Percentiles rank a stretch among this genome's conserved stretches.
Evolutionary conservation across 2,329 filamentous ascomycete genomes (phyloP).

Genomic region (Coleophoma cylindrospora): DNA sequence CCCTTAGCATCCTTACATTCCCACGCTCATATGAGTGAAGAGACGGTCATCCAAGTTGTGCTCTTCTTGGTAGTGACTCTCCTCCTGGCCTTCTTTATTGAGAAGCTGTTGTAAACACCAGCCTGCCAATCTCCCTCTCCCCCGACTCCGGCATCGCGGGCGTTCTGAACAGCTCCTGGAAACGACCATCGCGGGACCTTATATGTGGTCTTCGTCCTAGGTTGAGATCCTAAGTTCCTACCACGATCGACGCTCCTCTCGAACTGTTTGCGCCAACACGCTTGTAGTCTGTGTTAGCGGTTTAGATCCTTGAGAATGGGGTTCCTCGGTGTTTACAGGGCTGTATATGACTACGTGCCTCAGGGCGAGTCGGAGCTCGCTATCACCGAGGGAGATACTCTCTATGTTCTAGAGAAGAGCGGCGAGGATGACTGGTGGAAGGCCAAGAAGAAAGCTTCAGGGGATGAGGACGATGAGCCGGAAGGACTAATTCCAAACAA

Average conservation of each 20-base stretch:
- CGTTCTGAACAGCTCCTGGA: slow-evolving; percentile 13
- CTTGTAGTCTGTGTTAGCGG: not conserved
- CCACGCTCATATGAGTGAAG: not conserved
- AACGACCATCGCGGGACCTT: slow-evolving; percentile 9
- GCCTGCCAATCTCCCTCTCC: slow-evolving; percentile 1
- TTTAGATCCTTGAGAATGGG: slow-evolving; percentile 54
- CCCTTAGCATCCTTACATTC: not conserved
- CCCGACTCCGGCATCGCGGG: slow-evolving; percentile 9
- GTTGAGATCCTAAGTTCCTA: too few species aligned
- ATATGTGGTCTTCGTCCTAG: not conserved
- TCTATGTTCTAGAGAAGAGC: slow-evolving; percentile 75
- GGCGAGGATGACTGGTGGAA: slow-evolving; percentile 80
- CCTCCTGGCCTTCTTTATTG: not conserved
- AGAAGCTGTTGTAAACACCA: slow-evolving; percentile 1
- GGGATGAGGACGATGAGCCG: slow-evolving; percentile 30
- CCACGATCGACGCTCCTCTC: too few species aligned
- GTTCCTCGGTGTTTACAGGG: slow-evolving; percentile 86
- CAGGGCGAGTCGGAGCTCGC: slow-evolving; percentile 82
- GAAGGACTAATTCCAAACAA: slow-evolving; percentile 71
- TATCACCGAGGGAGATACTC: slow-evolving; percentile 79
- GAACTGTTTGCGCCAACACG: too few species aligned
- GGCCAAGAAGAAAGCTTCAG: slow-evolving; percentile 33
- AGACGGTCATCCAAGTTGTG: not conserved
- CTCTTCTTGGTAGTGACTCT: not conserved
- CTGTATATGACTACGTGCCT: slow-evolving; percentile 87